Percentiles rank a stretch among this genome's conserved stretches.
phyloP scores from a whole-genome alignment of 2,329 filamentous ascomycete genomes.

The Periconia sp. region DNA sequence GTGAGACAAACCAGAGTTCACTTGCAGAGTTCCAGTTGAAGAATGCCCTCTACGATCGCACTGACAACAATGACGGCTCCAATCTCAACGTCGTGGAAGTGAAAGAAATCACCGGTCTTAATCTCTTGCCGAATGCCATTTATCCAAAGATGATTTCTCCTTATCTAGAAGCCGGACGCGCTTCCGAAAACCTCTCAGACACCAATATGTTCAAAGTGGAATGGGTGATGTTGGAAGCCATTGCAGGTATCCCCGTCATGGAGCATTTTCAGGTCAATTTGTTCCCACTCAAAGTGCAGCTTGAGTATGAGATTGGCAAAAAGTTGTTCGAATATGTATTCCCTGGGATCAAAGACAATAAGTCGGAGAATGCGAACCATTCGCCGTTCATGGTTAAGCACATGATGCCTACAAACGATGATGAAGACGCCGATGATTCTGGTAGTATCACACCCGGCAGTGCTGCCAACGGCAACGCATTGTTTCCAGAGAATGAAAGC shows the following conservation, averaged over 20 bases:
- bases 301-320: slow-evolving; percentile 90
- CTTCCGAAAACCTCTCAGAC: slow-evolving; percentile 58
- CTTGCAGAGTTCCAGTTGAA: slow-evolving; percentile 91
- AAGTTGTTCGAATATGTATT: slow-evolving; percentile 97
- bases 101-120: slow-evolving; percentile 83
- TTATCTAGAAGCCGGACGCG: slow-evolving; percentile 68
- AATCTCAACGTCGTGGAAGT: slow-evolving; percentile 92
- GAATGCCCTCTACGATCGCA: slow-evolving; percentile 89
- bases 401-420: slow-evolving; percentile 48
- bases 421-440: slow-evolving; percentile 46
- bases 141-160: slow-evolving; percentile 97
- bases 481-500: slow-evolving; percentile 43
- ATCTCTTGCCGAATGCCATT: slow-evolving; percentile 83
- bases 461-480: slow-evolving; percentile 18
- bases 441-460: slow-evolving; percentile 25
- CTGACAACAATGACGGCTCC: slow-evolving; percentile 94
- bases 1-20: slow-evolving; percentile 75
- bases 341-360: slow-evolving; percentile 68
- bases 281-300: slow-evolving; percentile 88
- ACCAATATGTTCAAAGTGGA: slow-evolving; percentile 89
- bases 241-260: slow-evolving; percentile 95
- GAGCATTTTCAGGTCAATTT: slow-evolving; percentile 95
- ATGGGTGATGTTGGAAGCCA: slow-evolving; percentile 98
- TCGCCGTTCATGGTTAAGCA: slow-evolving; percentile 64
- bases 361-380: slow-evolving; percentile 55